Evolutionary conservation across 345 rosid genomes (phyloP).

Genomic region (Populus pruinosa): DNA sequence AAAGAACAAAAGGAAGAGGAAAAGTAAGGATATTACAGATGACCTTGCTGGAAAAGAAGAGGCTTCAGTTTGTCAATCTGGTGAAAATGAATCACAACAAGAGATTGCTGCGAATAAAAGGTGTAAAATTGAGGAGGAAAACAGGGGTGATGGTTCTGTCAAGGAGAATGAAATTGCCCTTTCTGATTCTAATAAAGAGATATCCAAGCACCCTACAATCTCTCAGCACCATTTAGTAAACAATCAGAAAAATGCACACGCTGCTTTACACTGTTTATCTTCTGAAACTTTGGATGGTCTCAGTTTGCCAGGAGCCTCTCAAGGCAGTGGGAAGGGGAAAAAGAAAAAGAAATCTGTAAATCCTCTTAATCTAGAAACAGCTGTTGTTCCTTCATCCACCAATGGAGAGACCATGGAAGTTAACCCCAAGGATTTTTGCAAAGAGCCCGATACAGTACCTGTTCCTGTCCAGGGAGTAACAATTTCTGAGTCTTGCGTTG

Average conservation of each 20-base stretch:
- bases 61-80: not conserved
- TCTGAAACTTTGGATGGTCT: constrained; percentile 11
- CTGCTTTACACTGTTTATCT: constrained; percentile 13
- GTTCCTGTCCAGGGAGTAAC: constrained; percentile 4
- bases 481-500: constrained; percentile 22
- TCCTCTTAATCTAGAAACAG: constrained; percentile 18
- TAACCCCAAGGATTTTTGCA: constrained; percentile 13
- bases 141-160: constrained; percentile 12
- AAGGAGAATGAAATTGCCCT: not conserved
- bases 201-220: constrained; percentile 6
- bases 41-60: constrained; percentile 25
- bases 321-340: constrained; percentile 24
- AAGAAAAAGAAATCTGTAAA: constrained; percentile 29
- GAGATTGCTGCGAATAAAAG: constrained; percentile 25
- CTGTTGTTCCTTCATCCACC: constrained; percentile 10
- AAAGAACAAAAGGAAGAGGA: constrained; percentile 17
- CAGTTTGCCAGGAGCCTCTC: not conserved
- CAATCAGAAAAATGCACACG: constrained; percentile 12
- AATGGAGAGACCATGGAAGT: constrained; percentile 15
- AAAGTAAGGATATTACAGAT: constrained; percentile 1
- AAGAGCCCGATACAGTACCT: constrained; percentile 18
- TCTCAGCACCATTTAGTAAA: constrained; percentile 17
- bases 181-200: constrained; percentile 12
- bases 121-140: constrained; percentile 9
- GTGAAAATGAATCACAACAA: constrained; percentile 5